Conservation (phyloP, 2,329 filamentous ascomycete genomes). For the Colletotrichum karsti region DNA sequence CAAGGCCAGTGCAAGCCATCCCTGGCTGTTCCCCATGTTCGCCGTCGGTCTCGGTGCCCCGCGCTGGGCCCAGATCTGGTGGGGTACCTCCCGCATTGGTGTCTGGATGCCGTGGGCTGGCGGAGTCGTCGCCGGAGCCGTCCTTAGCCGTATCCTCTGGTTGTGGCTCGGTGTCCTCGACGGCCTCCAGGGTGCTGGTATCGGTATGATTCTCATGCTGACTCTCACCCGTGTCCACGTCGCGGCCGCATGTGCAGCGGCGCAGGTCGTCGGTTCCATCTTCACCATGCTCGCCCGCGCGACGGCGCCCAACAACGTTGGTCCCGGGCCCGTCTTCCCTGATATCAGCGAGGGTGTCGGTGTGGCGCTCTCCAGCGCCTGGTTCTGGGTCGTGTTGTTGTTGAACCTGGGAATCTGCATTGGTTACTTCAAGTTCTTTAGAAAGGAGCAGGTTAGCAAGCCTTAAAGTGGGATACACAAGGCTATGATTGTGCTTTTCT, state of each 20-base stretch:
- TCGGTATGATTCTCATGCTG: constrained; percentile 74
- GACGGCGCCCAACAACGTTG: constrained; percentile 67
- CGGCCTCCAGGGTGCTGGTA: constrained; percentile 70
- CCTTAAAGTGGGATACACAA: constrained; percentile 41
- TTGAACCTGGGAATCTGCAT: constrained; percentile 67
- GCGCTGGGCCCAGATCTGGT: constrained; percentile 74
- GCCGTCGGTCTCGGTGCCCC: constrained; percentile 73
- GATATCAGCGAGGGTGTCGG: constrained; percentile 60
- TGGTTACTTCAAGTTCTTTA: constrained; percentile 64
- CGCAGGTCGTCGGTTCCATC: constrained; percentile 69
- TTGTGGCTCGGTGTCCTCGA: constrained; percentile 74
- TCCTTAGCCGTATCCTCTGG: constrained; percentile 62
- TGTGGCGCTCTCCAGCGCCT: constrained; percentile 55
- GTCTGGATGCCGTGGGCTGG: constrained; percentile 71
- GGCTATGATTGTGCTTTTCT: constrained; percentile 15
- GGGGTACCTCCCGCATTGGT: constrained; percentile 68
- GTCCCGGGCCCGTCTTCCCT: constrained; percentile 69
- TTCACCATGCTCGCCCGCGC: constrained; percentile 70
- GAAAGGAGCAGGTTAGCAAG: constrained; percentile 66
- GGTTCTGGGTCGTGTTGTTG: constrained; percentile 69
- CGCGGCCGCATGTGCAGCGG: constrained; percentile 66
- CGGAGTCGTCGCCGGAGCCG: constrained; percentile 59
- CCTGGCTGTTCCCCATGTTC: constrained; percentile 74
- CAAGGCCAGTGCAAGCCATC: constrained; percentile 65
- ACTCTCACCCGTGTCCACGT: constrained; percentile 73